Percentiles rank a stretch among this genome's conserved stretches.
phyloP scores from a whole-genome alignment of 345 rosid species.

The Rhizophora mangle region DNA sequence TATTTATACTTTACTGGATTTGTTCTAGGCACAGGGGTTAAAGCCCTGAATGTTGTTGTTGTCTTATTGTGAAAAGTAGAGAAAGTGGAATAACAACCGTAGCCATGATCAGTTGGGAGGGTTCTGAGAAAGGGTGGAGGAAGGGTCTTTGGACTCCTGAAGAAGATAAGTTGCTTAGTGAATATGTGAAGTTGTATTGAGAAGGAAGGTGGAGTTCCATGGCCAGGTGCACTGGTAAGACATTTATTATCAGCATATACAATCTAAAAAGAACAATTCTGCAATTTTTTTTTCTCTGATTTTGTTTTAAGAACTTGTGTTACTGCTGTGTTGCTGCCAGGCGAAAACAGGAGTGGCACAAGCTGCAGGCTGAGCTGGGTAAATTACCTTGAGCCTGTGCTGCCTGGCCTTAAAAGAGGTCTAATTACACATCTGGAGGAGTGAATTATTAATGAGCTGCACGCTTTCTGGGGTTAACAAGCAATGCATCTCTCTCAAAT shows the following conservation, averaged over 20 bases:
- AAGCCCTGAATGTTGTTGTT: background rate
- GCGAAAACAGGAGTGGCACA: background rate
- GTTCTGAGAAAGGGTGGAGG: slow-evolving; percentile 52
- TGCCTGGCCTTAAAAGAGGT: background rate
- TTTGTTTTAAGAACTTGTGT: too few species aligned
- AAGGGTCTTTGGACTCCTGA: slow-evolving; percentile 62
- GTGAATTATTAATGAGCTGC: background rate
- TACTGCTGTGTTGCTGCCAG: too few species aligned
- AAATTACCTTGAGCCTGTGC: background rate
- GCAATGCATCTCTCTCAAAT: background rate
- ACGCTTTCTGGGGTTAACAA: background rate
- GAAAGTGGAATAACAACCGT: slow-evolving; percentile 11
- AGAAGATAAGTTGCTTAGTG: slow-evolving; percentile 66
- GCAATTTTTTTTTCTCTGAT: too few species aligned
- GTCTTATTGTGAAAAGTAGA: background rate
- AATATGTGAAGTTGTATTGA: slow-evolving; percentile 54
- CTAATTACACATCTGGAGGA: background rate
- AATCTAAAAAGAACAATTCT: too few species aligned
- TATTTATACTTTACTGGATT: too few species aligned
- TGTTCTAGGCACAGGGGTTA: too few species aligned
- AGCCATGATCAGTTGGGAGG: slow-evolving; percentile 49
- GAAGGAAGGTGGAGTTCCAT: slow-evolving; percentile 65
- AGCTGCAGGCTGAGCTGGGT: background rate
- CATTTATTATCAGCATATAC: too few species aligned
- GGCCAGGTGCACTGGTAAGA: too few species aligned